Percentiles rank a stretch among this genome's conserved stretches.
These are phyloP conservation scores for Xerocomellus dryophilus DNA, from an alignment of 768 basidiomycete genomes.

Conservation along the genomic window DNA sequence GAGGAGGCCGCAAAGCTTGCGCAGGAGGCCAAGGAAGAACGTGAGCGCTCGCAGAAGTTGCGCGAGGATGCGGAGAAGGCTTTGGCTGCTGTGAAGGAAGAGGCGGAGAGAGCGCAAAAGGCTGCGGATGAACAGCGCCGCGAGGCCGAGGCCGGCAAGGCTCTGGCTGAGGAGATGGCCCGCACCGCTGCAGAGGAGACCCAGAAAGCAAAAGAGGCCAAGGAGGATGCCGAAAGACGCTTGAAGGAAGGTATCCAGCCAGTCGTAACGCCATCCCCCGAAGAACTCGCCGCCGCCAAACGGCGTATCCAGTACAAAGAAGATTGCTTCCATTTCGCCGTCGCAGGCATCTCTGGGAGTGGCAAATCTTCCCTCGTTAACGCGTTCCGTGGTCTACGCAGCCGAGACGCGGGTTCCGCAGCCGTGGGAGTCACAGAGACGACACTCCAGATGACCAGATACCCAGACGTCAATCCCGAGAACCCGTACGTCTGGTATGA, in stretches of 20 bases:
- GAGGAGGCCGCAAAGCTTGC: constrained; percentile 19
- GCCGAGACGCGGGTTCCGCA: constrained; percentile 12
- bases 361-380: constrained; percentile 40
- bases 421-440: constrained; percentile 22
- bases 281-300: constrained; percentile 16
- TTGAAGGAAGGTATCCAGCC: constrained; percentile 27
- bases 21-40: constrained; percentile 14
- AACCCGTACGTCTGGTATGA: constrained; percentile 25
- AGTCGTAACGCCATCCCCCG: constrained; percentile 10
- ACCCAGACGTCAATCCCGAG: constrained; percentile 12
- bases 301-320: constrained; percentile 25
- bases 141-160: constrained; percentile 16
- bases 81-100: constrained; percentile 12
- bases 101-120: constrained; percentile 7
- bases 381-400: constrained; percentile 33
- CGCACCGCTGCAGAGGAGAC: constrained; percentile 19
- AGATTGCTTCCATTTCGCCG: constrained; percentile 32
- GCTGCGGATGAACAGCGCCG: constrained; percentile 21
- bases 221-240: constrained; percentile 13
- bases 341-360: constrained; percentile 35
- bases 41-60: constrained; percentile 8
- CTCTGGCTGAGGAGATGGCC: constrained; percentile 13
- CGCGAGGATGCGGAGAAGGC: constrained; percentile 17
- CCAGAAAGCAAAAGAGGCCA: constrained; percentile 15
- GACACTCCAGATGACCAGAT: constrained; percentile 14